These are phyloP conservation scores for Lolium rigidum DNA, from an alignment of 176 grass and related monocot species.

Conservation along the genomic window DNA sequence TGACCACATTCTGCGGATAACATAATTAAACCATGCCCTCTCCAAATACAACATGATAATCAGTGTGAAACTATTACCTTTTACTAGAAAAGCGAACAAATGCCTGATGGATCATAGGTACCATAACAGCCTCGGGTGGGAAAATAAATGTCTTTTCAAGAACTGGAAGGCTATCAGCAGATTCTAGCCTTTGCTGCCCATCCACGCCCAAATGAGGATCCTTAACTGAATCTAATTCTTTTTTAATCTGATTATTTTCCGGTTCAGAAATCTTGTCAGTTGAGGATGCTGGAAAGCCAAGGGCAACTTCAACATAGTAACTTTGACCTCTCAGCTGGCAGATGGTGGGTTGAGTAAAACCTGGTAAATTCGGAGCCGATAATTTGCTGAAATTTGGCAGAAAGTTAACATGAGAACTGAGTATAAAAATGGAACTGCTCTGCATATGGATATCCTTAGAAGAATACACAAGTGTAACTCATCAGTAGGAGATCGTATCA, in stretches of 20 bases:
- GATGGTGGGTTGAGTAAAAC: conserved; percentile 69
- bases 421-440: conserved; percentile 25
- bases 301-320: conserved; percentile 95
- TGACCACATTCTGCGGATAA: conserved; percentile 76
- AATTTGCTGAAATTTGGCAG: conserved; percentile 76
- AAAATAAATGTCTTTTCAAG: conserved; percentile 97
- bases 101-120: conserved; percentile 91
- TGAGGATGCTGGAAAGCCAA: conserved; percentile 70
- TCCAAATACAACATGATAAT: conserved; percentile 29
- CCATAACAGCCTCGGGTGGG: conserved; percentile 86
- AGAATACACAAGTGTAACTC: conserved; percentile 20
- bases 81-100: conserved; percentile 89
- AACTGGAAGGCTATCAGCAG: conserved; percentile 58
- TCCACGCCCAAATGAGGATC: conserved; percentile 43
- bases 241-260: conserved; percentile 61
- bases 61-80: conserved; percentile 58
- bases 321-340: conserved; percentile 91
- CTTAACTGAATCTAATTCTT: conserved; percentile 53
- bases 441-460: conserved; percentile 30
- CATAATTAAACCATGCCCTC: conserved; percentile 40
- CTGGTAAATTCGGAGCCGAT: conserved; percentile 62
- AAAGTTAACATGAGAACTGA: conserved; percentile 50
- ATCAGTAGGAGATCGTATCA: conserved; percentile 17
- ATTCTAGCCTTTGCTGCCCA: conserved; percentile 54
- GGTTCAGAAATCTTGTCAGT: conserved; percentile 53